These are phyloP conservation scores for Colletotrichum viniferum DNA, from an alignment of 2,329 filamentous ascomycete species.

Conservation along the genomic window DNA sequence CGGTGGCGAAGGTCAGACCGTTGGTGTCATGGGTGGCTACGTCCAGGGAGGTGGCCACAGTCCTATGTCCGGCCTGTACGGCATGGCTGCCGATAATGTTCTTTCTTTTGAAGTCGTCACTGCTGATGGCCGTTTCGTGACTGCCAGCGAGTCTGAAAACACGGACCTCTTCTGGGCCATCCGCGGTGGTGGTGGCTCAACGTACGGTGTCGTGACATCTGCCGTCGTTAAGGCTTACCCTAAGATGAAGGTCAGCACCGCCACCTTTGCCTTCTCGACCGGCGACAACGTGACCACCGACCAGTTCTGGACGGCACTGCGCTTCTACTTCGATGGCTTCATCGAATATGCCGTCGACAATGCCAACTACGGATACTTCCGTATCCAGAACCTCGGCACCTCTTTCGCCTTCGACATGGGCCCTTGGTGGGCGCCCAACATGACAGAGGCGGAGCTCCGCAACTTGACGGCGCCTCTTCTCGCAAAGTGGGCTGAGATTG, in stretches of 20 bases:
- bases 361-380: conserved; percentile 29
- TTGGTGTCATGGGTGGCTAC: conserved; percentile 65
- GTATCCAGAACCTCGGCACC: conserved; percentile 25
- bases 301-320: conserved; percentile 33
- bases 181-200: conserved; percentile 50
- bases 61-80: conserved; percentile 55
- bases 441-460: conserved; percentile 37
- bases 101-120: conserved; percentile 64
- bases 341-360: conserved; percentile 28
- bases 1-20: conserved; percentile 58
- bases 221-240: conserved; percentile 57
- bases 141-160: conserved; percentile 56
- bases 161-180: conserved; percentile 70
- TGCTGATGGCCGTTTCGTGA: conserved; percentile 52
- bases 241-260: conserved; percentile 45
- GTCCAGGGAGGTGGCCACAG: conserved; percentile 67
- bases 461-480: conserved; percentile 37
- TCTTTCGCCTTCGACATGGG: conserved; percentile 36
- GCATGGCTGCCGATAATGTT: conserved; percentile 66
- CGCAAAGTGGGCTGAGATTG: conserved; percentile 33
- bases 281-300: conserved; percentile 24
- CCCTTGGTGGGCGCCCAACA: conserved; percentile 31
- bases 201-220: conserved; percentile 56
- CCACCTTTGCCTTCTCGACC: conserved; percentile 43
- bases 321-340: conserved; percentile 28